Percentiles rank a stretch among this genome's conserved stretches.
Evolutionary conservation across 2,329 filamentous ascomycete genomes (phyloP).

Genomic region (Epichloe baconii): DNA sequence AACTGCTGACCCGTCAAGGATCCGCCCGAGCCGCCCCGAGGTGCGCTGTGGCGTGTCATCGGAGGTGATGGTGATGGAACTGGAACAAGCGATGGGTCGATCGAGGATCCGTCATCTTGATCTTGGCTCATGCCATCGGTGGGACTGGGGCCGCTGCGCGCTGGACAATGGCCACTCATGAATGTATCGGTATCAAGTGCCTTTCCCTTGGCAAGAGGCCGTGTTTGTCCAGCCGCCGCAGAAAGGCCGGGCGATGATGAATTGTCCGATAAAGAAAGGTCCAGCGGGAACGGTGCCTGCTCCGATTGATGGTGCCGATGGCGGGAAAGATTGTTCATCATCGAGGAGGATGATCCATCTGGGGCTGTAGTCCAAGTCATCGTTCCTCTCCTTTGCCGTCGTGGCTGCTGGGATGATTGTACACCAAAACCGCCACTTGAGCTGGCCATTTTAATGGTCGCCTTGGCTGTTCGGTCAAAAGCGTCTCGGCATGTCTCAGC

Average conservation of each 20-base stretch:
- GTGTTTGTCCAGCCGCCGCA: constrained; percentile 18
- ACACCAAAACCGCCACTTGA: constrained; percentile 69
- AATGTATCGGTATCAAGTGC: constrained; percentile 21
- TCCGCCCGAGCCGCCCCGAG: constrained; percentile 15
- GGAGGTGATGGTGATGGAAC: constrained; percentile 35
- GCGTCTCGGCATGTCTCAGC: constrained; percentile 91
- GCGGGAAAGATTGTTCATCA: constrained; percentile 10
- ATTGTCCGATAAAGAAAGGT: constrained; percentile 25
- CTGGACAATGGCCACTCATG: constrained; percentile 14
- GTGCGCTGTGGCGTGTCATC: constrained; percentile 23
- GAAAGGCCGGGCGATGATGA: constrained; percentile 29
- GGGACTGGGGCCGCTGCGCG: constrained; percentile 11
- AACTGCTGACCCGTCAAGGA: constrained; percentile 22
- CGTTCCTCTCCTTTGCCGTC: constrained; percentile 15
- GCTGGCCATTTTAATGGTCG: constrained; percentile 89
- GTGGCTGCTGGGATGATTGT: constrained; percentile 14
- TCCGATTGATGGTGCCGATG: constrained; percentile 19
- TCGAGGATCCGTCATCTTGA: constrained; percentile 16
- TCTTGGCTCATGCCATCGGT: constrained; percentile 18
- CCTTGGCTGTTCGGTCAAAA: constrained; percentile 88
- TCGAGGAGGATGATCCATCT: constrained; percentile 11
- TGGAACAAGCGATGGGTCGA: constrained; percentile 31
- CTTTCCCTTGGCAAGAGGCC: constrained; percentile 24
- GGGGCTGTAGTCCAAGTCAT: constrained; percentile 18
- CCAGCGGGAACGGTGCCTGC: constrained; percentile 21